Evolutionary conservation across 225 moss, liverwort and hornwort genomes (phyloP), one percentile per base, ranked within the genome.

Genomic region (Pleurozium schreberi): DNA sequence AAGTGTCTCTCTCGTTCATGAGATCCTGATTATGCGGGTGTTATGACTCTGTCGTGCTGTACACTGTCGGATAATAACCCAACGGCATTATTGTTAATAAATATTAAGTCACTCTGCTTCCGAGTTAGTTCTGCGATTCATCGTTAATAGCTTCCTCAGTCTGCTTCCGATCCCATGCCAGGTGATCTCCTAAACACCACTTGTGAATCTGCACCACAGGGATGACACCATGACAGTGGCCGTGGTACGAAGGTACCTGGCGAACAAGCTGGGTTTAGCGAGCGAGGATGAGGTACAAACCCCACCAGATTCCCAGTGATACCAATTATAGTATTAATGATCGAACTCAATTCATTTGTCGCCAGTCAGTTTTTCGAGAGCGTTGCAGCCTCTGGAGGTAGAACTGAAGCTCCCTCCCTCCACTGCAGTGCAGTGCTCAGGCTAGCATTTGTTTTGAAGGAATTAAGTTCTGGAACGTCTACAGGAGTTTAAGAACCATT

Each of bases 141-240:
- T 89, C 77, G 77, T 85, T 85, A 43, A 75, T 80, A 61, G 55
- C 64, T 68, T 75, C 64, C 58, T 59, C 85, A 58, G 57, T 84
- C 43, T 88, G 84, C 88, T 84, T 52, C 85, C 88, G 63, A 62
- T 52, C 85, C 75, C 43, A 70, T 81, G 81, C 87, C 91, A 91
- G 87, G 52, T 91, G 89, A 85, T 87, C 87, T 87, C 20, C 87
- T 63, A 45, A 88, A 60, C 62, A 23, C 82, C 79, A 49, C 87
- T 85, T 92, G 88, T 92, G 87, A 27, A 83, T 91, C 80, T 88
- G 83, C 45, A 63, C 61, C 85, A 30, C 96, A 98, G 98, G 93
- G 95, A 98, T 94, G 96, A 94, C 78, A 94, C 92, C 77, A 95
- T 97, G 95, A 95, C 98, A 60, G 96, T 98, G 52, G 94, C 95